These are phyloP conservation scores for Ogataea degrootiae DNA, from an alignment of 805 yeast species.

Conservation along the genomic window DNA sequence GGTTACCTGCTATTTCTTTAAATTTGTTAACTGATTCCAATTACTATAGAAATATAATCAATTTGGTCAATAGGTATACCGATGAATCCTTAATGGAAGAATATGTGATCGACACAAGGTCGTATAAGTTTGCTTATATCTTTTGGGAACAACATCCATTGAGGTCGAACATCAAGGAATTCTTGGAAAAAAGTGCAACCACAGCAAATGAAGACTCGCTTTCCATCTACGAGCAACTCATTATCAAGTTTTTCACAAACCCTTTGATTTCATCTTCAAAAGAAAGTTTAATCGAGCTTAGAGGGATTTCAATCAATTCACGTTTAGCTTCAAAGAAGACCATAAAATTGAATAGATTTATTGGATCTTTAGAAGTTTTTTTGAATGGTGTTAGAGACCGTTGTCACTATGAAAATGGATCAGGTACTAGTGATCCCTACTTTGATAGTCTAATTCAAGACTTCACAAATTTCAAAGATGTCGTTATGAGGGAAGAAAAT, in stretches of 20 bases:
- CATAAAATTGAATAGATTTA: constrained; percentile 8
- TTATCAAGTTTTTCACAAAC: constrained; percentile 9
- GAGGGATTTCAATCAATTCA: constrained; percentile 10
- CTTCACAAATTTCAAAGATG: constrained; percentile 2
- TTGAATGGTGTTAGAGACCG: constrained; percentile 13
- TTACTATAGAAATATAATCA: constrained; percentile 18
- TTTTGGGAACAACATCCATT: constrained; percentile 25
- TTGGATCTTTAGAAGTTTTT: constrained; percentile 13
- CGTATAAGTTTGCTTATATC: constrained; percentile 15
- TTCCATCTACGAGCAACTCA: constrained; percentile 5
- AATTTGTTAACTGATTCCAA: constrained; percentile 4
- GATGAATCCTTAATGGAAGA: constrained; percentile 8
- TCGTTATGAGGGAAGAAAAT: neutral
- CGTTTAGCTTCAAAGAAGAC: constrained; percentile 3
- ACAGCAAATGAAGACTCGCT: neutral
- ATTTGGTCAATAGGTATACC: constrained; percentile 11
- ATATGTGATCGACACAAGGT: constrained; percentile 7
- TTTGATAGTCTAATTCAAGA: neutral
- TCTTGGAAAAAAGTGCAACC: constrained; percentile 1
- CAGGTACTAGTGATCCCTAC: neutral
- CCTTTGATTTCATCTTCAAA: constrained; percentile 10
- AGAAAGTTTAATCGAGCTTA: constrained; percentile 3
- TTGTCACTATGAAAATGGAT: neutral
- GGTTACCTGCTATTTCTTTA: constrained; percentile 18
- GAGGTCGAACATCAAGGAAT: constrained; percentile 10